Percentiles rank a stretch among this genome's conserved stretches.
These are phyloP conservation scores for Talaromyces adpressus DNA, from an alignment of 495 filamentous ascomycete species.

Conservation along the genomic window DNA sequence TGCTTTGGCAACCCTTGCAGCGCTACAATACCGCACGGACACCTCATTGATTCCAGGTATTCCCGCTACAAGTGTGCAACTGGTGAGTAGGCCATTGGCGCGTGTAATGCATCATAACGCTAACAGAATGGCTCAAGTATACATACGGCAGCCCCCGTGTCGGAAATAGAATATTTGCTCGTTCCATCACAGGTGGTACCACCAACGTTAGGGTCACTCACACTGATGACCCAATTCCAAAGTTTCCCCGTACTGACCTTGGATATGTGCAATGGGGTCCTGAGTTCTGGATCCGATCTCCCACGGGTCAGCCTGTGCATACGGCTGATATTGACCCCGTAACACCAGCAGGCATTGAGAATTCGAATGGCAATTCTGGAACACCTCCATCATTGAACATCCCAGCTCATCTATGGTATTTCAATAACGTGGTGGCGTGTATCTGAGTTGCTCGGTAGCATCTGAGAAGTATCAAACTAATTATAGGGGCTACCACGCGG, in stretches of 20 bases:
- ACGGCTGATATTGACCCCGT: neutral
- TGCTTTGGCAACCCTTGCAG: conserved; percentile 56
- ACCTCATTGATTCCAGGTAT: conserved; percentile 29
- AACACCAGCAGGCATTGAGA: neutral
- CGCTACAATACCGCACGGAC: conserved; percentile 46
- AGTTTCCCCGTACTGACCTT: conserved; percentile 47
- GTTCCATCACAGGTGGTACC: conserved; percentile 43
- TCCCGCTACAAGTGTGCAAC: no score
- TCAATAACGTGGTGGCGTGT: conserved; percentile 21
- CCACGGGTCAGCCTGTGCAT: neutral
- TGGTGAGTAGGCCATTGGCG: neutral
- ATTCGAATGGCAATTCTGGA: conserved; percentile 30
- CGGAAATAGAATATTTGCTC: conserved; percentile 49
- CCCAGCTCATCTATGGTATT: conserved; percentile 38
- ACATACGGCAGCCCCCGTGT: conserved; percentile 64
- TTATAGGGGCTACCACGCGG: neutral
- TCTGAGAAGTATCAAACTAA: neutral
- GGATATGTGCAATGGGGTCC: conserved; percentile 58
- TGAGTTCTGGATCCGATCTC: conserved; percentile 54
- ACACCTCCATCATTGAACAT: conserved; percentile 4
- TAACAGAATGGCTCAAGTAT: conserved; percentile 34
- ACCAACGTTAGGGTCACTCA: conserved; percentile 61
- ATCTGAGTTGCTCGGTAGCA: neutral
- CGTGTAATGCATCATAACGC: neutral
- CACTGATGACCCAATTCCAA: conserved; percentile 57